Conservation (phyloP, 192 early-diverging fungal species). For the Diversispora eburnea region DNA sequence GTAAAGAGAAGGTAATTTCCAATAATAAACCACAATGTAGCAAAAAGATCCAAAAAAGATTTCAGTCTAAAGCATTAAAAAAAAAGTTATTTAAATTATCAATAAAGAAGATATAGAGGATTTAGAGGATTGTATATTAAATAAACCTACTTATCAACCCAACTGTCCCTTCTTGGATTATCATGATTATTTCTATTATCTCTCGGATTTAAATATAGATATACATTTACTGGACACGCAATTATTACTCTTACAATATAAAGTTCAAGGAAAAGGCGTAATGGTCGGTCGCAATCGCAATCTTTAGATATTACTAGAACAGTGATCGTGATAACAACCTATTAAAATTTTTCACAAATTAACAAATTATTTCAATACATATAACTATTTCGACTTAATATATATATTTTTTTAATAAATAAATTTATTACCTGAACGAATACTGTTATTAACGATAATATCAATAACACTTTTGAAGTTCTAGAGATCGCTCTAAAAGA, state of each 20-base stretch:
- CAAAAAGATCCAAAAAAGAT: conserved; percentile 55
- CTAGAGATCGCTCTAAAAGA: conserved; percentile 27
- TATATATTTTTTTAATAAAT: background rate
- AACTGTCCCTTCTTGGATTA: conserved; percentile 15
- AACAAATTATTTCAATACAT: background rate
- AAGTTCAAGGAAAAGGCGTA: conserved; percentile 59
- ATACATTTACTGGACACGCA: conserved; percentile 61
- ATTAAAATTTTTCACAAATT: background rate
- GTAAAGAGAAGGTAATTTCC: conserved; percentile 71
- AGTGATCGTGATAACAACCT: conserved; percentile 23
- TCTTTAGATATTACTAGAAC: conserved; percentile 11
- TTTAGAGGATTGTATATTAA: background rate
- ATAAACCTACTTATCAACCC: conserved; percentile 30
- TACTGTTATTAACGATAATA: conserved; percentile 13
- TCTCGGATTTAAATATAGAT: conserved; percentile 55
- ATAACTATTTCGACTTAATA: background rate
- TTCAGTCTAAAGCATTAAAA: conserved; percentile 46
- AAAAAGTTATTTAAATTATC: conserved; percentile 15
- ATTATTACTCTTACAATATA: conserved; percentile 56
- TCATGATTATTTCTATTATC: conserved; percentile 31
- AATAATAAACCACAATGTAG: conserved; percentile 62
- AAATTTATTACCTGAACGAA: conserved; percentile 20
- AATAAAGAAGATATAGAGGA: conserved; percentile 4
- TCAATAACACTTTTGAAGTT: conserved; percentile 22
- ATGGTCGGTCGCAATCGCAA: conserved; percentile 21